These are phyloP conservation scores for Paraurostyla sp. DNA, from an alignment of 73 alveolate species.

Conservation along the genomic window DNA sequence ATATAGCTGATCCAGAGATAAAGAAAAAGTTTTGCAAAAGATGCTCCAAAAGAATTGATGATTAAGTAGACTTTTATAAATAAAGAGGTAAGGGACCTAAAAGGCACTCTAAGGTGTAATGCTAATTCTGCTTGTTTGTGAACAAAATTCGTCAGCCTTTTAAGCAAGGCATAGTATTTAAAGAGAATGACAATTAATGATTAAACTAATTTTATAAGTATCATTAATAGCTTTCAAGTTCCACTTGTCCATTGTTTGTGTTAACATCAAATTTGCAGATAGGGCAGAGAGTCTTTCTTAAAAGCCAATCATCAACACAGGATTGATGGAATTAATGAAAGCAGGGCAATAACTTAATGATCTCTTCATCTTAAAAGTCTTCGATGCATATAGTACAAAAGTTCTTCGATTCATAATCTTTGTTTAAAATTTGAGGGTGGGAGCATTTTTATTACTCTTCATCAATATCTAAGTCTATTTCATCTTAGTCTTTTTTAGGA, in stretches of 20 bases:
- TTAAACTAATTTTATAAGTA: too few species aligned
- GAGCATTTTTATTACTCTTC: neutral
- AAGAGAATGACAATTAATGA: neutral
- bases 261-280: slow-evolving; percentile 54
- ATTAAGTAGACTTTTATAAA: neutral
- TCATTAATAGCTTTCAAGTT: neutral
- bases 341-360: slow-evolving; percentile 84
- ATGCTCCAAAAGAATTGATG: slow-evolving; percentile 20
- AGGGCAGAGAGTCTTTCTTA: slow-evolving; percentile 61
- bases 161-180: neutral
- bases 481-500: neutral
- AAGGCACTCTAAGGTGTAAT: neutral
- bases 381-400: slow-evolving; percentile 89
- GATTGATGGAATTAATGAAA: slow-evolving; percentile 87
- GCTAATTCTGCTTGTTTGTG: neutral
- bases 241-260: neutral
- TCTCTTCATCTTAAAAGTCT: slow-evolving; percentile 84
- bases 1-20: slow-evolving; percentile 3
- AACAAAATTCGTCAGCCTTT: neutral
- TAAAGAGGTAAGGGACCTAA: neutral
- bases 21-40: slow-evolving; percentile 43
- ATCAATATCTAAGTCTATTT: neutral
- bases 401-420: slow-evolving; percentile 69
- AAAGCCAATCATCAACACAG: slow-evolving; percentile 90
- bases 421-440: too few species aligned